Conservation (phyloP, 106 monocot species). For the Hemerocallis citrina region DNA sequence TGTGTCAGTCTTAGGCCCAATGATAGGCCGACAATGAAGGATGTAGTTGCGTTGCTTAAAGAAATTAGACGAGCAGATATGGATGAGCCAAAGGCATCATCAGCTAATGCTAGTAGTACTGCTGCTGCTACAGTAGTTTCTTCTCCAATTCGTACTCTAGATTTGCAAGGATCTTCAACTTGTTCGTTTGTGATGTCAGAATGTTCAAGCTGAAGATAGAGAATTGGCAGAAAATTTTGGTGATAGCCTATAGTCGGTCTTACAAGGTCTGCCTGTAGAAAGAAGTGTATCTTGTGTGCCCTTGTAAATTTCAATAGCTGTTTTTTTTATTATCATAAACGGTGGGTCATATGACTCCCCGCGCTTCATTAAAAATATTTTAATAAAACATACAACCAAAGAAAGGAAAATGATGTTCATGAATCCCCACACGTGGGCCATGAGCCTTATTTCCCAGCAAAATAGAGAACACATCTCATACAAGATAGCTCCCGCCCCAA, state of each 20-base stretch:
- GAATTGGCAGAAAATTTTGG: conserved; percentile 9
- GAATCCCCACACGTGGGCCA: too few species aligned
- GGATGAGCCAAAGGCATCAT: conserved; percentile 29
- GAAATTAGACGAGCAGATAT: conserved; percentile 51
- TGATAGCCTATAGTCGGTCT: not conserved
- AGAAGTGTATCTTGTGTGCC: conserved; percentile 4
- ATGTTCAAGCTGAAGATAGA: conserved; percentile 24
- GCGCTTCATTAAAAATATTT: too few species aligned
- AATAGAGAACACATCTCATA: too few species aligned
- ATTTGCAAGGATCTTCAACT: conserved; percentile 40
- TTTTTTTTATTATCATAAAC: too few species aligned
- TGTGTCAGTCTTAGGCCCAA: conserved; percentile 48
- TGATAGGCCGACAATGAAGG: conserved; percentile 90
- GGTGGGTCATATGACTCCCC: too few species aligned
- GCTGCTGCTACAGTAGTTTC: not conserved
- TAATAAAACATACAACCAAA: too few species aligned
- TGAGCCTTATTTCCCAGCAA: too few species aligned
- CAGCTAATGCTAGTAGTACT: not conserved
- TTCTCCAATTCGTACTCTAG: conserved; percentile 9
- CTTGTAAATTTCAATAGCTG: conserved; percentile 13
- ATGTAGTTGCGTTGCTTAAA: conserved; percentile 72
- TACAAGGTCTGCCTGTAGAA: not conserved
- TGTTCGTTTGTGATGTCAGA: conserved; percentile 75
- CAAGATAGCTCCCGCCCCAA: too few species aligned
- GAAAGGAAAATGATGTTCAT: too few species aligned